phyloP scores from a whole-genome alignment of 148 eudicot genomes.

The Euryodendron excelsum region DNA sequence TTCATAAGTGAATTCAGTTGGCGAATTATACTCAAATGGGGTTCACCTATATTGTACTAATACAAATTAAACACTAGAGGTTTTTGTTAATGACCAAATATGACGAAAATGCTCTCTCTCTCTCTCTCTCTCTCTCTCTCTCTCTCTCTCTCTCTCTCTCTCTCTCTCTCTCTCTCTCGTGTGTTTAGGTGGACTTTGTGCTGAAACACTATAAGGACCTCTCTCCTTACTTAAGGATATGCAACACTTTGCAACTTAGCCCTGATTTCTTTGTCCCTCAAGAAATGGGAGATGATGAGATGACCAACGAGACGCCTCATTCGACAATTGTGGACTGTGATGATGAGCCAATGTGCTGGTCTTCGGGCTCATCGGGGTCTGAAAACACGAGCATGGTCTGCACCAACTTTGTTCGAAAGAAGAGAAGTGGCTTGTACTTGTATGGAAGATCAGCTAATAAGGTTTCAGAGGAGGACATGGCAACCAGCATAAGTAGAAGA shows the following conservation, averaged over 20 bases:
- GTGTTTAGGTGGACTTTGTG: slow-evolving; percentile 78
- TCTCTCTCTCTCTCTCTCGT: too few relatives aligned
- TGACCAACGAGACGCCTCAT: slow-evolving; percentile 57
- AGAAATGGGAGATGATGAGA: slow-evolving; percentile 77
- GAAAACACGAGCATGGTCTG: slow-evolving; percentile 62
- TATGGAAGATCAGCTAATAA: slow-evolving; percentile 61
- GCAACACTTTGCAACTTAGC: slow-evolving; percentile 73
- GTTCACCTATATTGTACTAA: not conserved
- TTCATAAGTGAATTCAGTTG: not conserved
- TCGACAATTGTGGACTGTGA: slow-evolving; percentile 75
- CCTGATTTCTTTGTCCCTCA: slow-evolving; percentile 90
- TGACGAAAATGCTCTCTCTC: not conserved
- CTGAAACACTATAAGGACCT: slow-evolving; percentile 76
- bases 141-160: too few relatives aligned
- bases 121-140: too few relatives aligned
- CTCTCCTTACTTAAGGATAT: slow-evolving; percentile 66
- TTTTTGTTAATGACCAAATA: too few relatives aligned
- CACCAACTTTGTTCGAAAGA: slow-evolving; percentile 68
- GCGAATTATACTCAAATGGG: not conserved
- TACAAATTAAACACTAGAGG: not conserved
- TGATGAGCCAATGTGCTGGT: slow-evolving; percentile 69
- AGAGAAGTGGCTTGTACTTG: slow-evolving; percentile 64
- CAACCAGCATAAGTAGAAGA: slow-evolving; percentile 87
- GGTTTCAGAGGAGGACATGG: slow-evolving; percentile 83
- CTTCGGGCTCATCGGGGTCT: slow-evolving; percentile 74